Conservation (phyloP, 2,329 filamentous ascomycete genomes). For the Colletotrichum euphorbiae region DNA sequence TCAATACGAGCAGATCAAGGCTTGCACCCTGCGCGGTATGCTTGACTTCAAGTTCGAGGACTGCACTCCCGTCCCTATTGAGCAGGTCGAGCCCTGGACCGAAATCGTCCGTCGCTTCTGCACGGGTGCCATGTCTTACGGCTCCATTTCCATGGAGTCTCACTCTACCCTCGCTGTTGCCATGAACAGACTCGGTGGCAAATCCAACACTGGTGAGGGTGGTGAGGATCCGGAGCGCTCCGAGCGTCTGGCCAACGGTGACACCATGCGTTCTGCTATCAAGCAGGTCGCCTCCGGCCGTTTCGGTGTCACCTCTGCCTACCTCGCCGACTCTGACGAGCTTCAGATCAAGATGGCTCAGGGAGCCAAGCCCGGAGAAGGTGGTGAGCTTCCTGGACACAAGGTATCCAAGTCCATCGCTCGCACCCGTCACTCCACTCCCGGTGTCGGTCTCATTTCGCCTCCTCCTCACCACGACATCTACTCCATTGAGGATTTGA, state of each 20-base stretch:
- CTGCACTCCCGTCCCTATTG: conserved; percentile 85
- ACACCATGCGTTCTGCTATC: conserved; percentile 97
- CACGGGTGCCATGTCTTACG: conserved; percentile 98
- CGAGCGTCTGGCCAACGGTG: conserved; percentile 86
- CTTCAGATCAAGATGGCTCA: conserved; percentile 99
- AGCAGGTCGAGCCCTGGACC: conserved; percentile 98
- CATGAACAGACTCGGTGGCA: conserved; percentile 96
- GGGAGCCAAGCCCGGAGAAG: conserved; percentile 96
- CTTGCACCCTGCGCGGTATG: conserved; percentile 92
- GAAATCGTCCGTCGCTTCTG: conserved; percentile 97
- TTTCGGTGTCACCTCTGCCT: conserved; percentile 95
- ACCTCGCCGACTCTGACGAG: conserved; percentile 94
- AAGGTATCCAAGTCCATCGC: conserved; percentile 96
- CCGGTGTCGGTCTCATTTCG: conserved; percentile 94
- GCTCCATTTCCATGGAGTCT: conserved; percentile 98
- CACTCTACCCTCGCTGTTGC: conserved; percentile 95
- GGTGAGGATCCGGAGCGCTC: conserved; percentile 95
- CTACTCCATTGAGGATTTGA: conserved; percentile 97
- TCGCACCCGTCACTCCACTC: conserved; percentile 93
- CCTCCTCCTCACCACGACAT: conserved; percentile 98
- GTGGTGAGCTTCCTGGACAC: conserved; percentile 95
- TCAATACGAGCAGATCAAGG: conserved; percentile 96
- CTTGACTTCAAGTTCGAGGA: conserved; percentile 97
- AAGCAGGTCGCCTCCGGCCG: conserved; percentile 97
- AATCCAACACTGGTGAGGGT: conserved; percentile 98